Conservation (phyloP, 2,329 filamentous ascomycete genomes). For the Thelonectria rubi region DNA sequence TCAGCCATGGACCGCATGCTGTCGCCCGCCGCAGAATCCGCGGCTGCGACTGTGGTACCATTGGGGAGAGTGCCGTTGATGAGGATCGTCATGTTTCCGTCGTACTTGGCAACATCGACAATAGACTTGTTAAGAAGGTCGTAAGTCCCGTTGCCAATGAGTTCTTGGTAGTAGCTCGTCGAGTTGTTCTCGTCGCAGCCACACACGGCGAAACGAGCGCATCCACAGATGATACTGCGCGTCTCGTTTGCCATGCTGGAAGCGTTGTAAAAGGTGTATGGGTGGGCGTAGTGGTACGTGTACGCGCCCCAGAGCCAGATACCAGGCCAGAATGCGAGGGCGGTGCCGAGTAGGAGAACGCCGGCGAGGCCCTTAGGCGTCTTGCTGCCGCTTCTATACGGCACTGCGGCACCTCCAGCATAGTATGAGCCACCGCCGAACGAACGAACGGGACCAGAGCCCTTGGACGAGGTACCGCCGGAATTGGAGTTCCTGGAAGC, state of each 20-base stretch:
- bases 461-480: constrained; percentile 64
- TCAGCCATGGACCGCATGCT: constrained; percentile 46
- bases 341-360: constrained; percentile 58
- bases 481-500: constrained; percentile 39
- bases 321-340: constrained; percentile 69
- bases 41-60: constrained; percentile 64
- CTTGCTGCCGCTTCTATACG: constrained; percentile 67
- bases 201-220: constrained; percentile 62
- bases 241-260: constrained; percentile 54
- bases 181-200: constrained; percentile 75
- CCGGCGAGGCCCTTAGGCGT: constrained; percentile 62
- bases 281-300: constrained; percentile 60
- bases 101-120: constrained; percentile 67
- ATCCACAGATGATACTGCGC: constrained; percentile 55
- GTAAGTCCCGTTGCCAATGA: constrained; percentile 74
- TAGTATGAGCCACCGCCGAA: constrained; percentile 74
- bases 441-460: constrained; percentile 64
- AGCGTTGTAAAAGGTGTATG: constrained; percentile 59
- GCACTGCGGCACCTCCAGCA: constrained; percentile 68
- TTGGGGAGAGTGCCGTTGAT: constrained; percentile 83
- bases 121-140: constrained; percentile 66
- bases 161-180: constrained; percentile 64
- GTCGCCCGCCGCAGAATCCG: constrained; percentile 44
- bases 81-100: constrained; percentile 71
- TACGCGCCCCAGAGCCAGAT: constrained; percentile 72